Conservation (phyloP, 805 yeast genomes). For the Zygotorulaspora florentina region DNA sequence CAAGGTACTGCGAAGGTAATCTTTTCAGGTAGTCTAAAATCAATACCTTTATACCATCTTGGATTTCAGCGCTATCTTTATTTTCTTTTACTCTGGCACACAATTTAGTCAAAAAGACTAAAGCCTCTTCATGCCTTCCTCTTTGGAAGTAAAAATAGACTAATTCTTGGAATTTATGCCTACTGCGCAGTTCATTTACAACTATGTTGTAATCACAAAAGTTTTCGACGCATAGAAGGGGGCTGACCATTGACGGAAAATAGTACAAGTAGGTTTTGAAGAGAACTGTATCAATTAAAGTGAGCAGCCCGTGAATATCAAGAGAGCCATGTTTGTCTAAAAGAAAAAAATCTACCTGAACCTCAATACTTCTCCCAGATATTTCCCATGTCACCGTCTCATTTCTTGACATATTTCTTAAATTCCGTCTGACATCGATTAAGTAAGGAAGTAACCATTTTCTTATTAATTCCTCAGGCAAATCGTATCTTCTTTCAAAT, state of each 20-base stretch:
- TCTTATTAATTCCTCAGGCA: constrained; percentile 18
- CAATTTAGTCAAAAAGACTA: constrained; percentile 48
- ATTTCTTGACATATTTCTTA: constrained; percentile 26
- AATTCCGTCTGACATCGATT: constrained; percentile 47
- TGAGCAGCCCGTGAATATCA: constrained; percentile 35
- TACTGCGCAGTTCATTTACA: constrained; percentile 45
- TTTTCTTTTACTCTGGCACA: constrained; percentile 24
- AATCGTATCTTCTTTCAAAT: constrained; percentile 3
- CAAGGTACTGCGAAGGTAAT: constrained; percentile 45
- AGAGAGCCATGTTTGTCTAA: constrained; percentile 33
- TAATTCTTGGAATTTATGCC: constrained; percentile 57
- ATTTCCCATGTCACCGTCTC: constrained; percentile 22
- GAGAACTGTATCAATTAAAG: constrained; percentile 67
- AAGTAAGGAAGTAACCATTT: constrained; percentile 40
- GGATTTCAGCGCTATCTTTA: constrained; percentile 10
- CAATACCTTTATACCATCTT: constrained; percentile 16
- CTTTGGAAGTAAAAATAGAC: constrained; percentile 73
- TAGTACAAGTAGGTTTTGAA: constrained; percentile 69
- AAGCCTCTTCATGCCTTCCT: constrained; percentile 58
- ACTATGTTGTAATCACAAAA: constrained; percentile 66
- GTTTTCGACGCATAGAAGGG: constrained; percentile 73
- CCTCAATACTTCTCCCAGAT: constrained; percentile 19
- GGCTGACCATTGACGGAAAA: constrained; percentile 71
- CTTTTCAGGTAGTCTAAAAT: constrained; percentile 53
- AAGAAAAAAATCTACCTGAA: constrained; percentile 28